Percentiles rank a stretch among this genome's conserved stretches.
These are phyloP conservation scores for Amanita muscaria DNA, from an alignment of 768 basidiomycete genomes.

Conservation along the genomic window DNA sequence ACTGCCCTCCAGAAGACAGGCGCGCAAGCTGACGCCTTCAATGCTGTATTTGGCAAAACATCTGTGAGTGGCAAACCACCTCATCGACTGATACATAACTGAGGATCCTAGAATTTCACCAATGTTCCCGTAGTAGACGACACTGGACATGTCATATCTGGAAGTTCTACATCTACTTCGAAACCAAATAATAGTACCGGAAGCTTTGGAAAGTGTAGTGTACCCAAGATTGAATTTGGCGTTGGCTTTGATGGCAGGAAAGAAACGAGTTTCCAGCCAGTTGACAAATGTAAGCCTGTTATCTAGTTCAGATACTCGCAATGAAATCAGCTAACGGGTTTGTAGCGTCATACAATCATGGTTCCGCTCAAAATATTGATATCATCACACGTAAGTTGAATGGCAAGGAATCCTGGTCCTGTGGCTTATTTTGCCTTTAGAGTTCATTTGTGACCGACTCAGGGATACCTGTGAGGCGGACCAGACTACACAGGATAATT, in stretches of 20 bases:
- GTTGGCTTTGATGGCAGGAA: constrained; percentile 44
- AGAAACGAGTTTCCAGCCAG: constrained; percentile 48
- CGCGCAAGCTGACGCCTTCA: constrained; percentile 48
- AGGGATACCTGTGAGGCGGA: constrained; percentile 47
- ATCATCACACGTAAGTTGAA: constrained; percentile 41
- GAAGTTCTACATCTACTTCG: constrained; percentile 15
- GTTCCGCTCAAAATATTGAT: constrained; percentile 50
- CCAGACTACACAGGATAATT: constrained; percentile 41
- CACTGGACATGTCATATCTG: constrained; percentile 27
- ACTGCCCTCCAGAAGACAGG: constrained; percentile 35
- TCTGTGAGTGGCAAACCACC: constrained; percentile 21
- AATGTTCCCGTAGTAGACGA: constrained; percentile 29
- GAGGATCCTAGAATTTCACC: constrained; percentile 37
- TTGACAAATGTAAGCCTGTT: constrained; percentile 30
- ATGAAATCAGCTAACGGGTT: neutral
- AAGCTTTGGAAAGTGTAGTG: constrained; percentile 35
- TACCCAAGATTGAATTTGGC: constrained; percentile 48
- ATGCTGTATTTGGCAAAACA: constrained; percentile 30
- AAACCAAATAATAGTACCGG: constrained; percentile 19
- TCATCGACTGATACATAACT: too few species aligned
- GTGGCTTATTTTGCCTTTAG: constrained; percentile 11
- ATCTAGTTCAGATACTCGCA: neutral
- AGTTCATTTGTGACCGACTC: constrained; percentile 48
- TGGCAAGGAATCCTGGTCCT: neutral
- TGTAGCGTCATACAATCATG: constrained; percentile 41